A percentile compares a stretch with the other conserved stretches of the same genome.
Evolutionary conservation across 176 grass and related monocot species (phyloP).

Genomic region (Oryza nivara): DNA sequence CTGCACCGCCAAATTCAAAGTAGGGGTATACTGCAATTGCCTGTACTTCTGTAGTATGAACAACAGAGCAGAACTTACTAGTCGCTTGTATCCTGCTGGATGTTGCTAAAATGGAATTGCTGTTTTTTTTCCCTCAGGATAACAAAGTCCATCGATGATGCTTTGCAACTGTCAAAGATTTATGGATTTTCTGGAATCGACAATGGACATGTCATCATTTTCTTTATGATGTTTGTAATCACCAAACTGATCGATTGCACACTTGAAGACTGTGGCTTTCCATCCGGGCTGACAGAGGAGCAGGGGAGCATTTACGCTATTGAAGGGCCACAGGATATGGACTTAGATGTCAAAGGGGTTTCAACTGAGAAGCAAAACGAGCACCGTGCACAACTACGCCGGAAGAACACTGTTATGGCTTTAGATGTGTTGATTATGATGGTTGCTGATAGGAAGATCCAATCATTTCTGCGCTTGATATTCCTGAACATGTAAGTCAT

Average conservation of each 20-base stretch:
- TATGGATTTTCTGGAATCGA: slow-evolving; percentile 52
- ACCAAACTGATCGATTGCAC: slow-evolving; percentile 69
- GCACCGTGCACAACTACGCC: slow-evolving; percentile 62
- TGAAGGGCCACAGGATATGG: slow-evolving; percentile 51
- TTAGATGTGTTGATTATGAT: slow-evolving; percentile 77
- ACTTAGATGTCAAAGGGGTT: slow-evolving; percentile 57
- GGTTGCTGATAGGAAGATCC: slow-evolving; percentile 72
- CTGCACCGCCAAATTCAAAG: too few species aligned
- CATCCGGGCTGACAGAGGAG: slow-evolving; percentile 30
- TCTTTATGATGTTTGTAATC: slow-evolving; percentile 57
- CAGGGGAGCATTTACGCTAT: slow-evolving; percentile 41
- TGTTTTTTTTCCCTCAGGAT: slow-evolving; percentile 60
- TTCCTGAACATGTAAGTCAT: slow-evolving; percentile 79
- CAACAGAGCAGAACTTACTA: neutral
- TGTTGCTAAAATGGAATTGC: slow-evolving; percentile 5
- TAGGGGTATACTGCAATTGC: too few species aligned
- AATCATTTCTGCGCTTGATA: slow-evolving; percentile 73
- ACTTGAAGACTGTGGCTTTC: slow-evolving; percentile 79
- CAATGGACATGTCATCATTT: slow-evolving; percentile 66
- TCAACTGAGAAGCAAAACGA: slow-evolving; percentile 50
- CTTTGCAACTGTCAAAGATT: slow-evolving; percentile 64
- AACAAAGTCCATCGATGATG: slow-evolving; percentile 67
- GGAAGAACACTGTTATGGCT: slow-evolving; percentile 69
- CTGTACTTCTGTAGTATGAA: neutral
- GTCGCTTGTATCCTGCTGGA: slow-evolving; percentile 2